Base-by-base conservation (phyloP, 1,284 basidiomycete genomes). In the Naganishia cerealis region DNA sequence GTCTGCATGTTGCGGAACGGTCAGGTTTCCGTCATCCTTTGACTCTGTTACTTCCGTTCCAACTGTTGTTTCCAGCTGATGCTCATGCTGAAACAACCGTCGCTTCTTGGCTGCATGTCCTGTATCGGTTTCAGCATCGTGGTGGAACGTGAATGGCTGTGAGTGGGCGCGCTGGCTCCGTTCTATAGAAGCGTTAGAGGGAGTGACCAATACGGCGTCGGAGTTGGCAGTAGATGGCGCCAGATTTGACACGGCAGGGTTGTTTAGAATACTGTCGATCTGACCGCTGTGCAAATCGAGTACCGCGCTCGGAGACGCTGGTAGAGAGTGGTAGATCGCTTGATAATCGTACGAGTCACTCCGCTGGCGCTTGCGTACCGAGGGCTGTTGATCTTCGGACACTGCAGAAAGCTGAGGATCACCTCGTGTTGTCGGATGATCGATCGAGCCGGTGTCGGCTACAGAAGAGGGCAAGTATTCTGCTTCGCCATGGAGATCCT, bases 71-170 rank as follows among this genome's bases (percentile, higher is more conserved):
- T 63, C 61, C 38, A 54, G 21, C 4, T 39, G 50, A 26, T 63
- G 61, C 29, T 63, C 61, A 29, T 54, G 61, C 50, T 54, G 61
- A 36, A 63, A 63, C 4, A 63, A 24, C 24, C 61, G 61, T 6
- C 61, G 61, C 21, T 63, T 63, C 50, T 63, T 63, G 4, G 50
- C 21, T 16, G 61, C 50, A 15, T 50, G 61, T 18, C 38, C 39
- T n/a, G 9, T 21, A 12, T 63, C 50, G 16, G 16, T 42, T 10
- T 38, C 48, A 24, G 33, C n/a, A n/a, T 43, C 61, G 3, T 61
- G 42, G 18, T 46, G 21, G 39, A 54, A 54, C 12, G 33, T 42
- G 21, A 53, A 63, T 26, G 50, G 61, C 61, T 63, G 61, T 0
- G 61, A 63, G 29, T 63, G 61, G 24, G 61, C 50, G 12, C 61